Base-by-base conservation (phyloP, 179 eudicot genomes). In the Carnegiea gigantea region DNA sequence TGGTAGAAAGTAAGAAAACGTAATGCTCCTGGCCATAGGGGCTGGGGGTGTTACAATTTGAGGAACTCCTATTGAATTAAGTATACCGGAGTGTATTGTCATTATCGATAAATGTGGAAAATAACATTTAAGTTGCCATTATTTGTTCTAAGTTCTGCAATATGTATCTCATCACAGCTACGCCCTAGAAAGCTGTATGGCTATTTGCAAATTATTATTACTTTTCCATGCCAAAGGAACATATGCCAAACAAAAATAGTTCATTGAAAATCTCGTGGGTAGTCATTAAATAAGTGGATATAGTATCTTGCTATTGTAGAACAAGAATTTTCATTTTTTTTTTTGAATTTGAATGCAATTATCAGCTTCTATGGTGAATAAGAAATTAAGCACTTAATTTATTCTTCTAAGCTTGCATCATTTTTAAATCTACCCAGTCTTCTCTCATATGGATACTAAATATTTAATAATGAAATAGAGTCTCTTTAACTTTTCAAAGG, bases 301-400 rank as follows among this genome's bases (percentile, higher is more conserved):
- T 24, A 6, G 72, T 80, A 60, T 54, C 40, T 68, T 68, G 73
- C n/a, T 33, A 1, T 33, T 68, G 73, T 68, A 68, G 36, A 68
- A 28, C 11, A 18, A 33, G 21, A 0, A 33, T 43, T 68, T 68
- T 28, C 4, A 17, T 33, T 33, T 13, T 36, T 13, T 36, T 51
- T 33, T 5, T 12, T 36, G 18, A 43, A 9, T 24, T 30, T 48
- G 10, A 33, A 33, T 33, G 36, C 36, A 33, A 33, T 1, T 33
- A 68, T 28, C 73, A 68, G n/a, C 38, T 33, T 4, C 60, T 0
- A 49, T 6, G 53, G 5, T 9, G 13, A 49, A 49, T 49, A 13
- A 49, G 10, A 49, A 49, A 49, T 49, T 67, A 33, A 67, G 36
- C 40, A 23, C 23, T 65, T 65, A 24, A 15, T 68, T 5, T 68